phyloP scores from a whole-genome alignment of 177 flowering plant species.

The Vitis hybrid region DNA sequence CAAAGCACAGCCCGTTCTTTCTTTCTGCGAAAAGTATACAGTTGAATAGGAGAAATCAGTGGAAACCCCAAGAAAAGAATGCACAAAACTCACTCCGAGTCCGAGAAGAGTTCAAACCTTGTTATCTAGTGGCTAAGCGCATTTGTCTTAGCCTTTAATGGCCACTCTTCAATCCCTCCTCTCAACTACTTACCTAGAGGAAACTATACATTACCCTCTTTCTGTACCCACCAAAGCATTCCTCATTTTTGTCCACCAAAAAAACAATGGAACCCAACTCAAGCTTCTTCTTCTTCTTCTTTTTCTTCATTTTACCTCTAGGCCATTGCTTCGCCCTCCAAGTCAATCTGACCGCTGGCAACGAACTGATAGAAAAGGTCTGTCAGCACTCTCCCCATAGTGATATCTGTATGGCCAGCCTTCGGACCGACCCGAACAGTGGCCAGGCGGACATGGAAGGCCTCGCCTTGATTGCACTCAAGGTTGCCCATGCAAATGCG shows the following conservation, averaged over 20 bases:
- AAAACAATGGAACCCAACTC: constrained; percentile 4
- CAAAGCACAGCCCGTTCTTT: no score
- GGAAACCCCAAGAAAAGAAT: no score
- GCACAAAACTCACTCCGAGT: no score
- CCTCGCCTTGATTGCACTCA: constrained; percentile 25
- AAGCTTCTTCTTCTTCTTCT: neutral
- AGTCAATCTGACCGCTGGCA: neutral
- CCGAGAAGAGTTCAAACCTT: no score
- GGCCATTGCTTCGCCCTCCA: constrained; percentile 3
- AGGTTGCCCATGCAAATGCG: constrained; percentile 21
- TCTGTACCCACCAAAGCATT: no score
- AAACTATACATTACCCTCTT: no score
- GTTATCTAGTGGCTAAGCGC: no score
- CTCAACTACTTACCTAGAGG: no score
- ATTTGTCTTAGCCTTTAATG: no score
- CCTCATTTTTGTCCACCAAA: neutral
- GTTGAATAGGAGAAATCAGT: no score
- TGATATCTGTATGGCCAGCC: constrained; percentile 24
- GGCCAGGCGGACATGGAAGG: constrained; percentile 7
- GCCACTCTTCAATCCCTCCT: no score
- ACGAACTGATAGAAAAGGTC: constrained; percentile 9
- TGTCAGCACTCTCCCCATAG: constrained; percentile 16
- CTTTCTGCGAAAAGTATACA: no score
- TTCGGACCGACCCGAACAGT: constrained; percentile 19
- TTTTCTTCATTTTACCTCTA: constrained; percentile 5